Conservation (phyloP, 2,329 filamentous ascomycete genomes). For the Cladophialophora psammophila region DNA sequence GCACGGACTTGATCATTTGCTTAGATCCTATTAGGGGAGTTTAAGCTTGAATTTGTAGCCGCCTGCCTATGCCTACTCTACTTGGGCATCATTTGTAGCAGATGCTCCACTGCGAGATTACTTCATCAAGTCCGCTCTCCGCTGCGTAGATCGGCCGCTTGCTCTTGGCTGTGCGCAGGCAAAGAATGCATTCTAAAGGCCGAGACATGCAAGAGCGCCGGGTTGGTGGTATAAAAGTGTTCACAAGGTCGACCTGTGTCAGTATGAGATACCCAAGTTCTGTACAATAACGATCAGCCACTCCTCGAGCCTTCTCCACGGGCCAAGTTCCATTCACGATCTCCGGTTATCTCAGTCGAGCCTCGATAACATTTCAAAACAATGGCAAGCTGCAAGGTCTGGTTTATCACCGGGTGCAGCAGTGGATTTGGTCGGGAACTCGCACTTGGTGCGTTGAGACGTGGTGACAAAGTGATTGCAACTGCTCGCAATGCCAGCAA, state of each 20-base stretch:
- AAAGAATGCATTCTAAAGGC: slow-evolving; percentile 1
- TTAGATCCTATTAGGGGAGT: no score
- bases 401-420: slow-evolving; percentile 49
- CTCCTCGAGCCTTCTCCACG: neutral
- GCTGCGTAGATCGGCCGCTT: neutral
- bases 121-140: neutral
- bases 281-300: neutral
- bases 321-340: neutral
- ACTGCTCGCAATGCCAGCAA: slow-evolving; percentile 45
- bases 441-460: slow-evolving; percentile 40
- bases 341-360: neutral
- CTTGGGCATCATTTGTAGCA: neutral
- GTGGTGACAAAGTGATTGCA: slow-evolving; percentile 48
- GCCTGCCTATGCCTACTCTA: neutral
- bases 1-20: no score
- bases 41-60: no score
- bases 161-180: neutral
- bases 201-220: neutral
- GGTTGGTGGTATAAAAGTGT: neutral
- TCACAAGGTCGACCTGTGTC: neutral
- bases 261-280: neutral
- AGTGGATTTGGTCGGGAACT: slow-evolving; percentile 47
- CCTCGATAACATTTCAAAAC: neutral
- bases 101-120: neutral
- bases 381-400: slow-evolving; percentile 40